A percentile compares a stretch with the other conserved stretches of the same genome.
Conservation (phyloP, 176 grass and related monocot genomes). For the Bolboschoenus planiculmis region DNA sequence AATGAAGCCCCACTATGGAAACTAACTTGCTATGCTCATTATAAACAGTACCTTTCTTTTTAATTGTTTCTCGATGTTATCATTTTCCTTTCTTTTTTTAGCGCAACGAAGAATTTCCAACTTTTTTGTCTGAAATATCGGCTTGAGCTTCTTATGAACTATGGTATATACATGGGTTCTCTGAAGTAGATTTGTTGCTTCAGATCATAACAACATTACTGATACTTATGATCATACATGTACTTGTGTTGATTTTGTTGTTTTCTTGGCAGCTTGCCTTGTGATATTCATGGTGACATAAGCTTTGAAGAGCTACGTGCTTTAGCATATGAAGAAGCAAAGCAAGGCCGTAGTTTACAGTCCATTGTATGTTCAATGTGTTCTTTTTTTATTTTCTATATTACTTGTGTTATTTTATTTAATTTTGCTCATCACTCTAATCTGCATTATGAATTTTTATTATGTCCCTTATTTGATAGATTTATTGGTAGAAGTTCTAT, state of each 20-base stretch:
- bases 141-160: not conserved
- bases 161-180: not conserved
- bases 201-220: not conserved
- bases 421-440: not conserved
- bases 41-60: slow-evolving; percentile 39
- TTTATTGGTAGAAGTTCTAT: not conserved
- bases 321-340: slow-evolving; percentile 71
- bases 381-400: not conserved
- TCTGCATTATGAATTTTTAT: not conserved
- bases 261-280: slow-evolving; percentile 50
- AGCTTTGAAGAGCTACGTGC: slow-evolving; percentile 79
- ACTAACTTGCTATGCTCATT: slow-evolving; percentile 84
- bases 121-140: not conserved
- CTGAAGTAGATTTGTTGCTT: not conserved
- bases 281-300: slow-evolving; percentile 72
- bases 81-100: not conserved
- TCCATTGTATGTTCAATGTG: slow-evolving; percentile 63
- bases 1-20: slow-evolving; percentile 85
- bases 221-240: not conserved
- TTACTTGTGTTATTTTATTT: not conserved
- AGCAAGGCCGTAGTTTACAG: slow-evolving; percentile 51
- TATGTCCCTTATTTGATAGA: not conserved
- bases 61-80: not conserved
- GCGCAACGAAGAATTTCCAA: not conserved
- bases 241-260: not conserved